These are phyloP conservation scores for Fusarium armeniacum DNA, from an alignment of 2,329 filamentous ascomycete genomes.

Conservation along the genomic window DNA sequence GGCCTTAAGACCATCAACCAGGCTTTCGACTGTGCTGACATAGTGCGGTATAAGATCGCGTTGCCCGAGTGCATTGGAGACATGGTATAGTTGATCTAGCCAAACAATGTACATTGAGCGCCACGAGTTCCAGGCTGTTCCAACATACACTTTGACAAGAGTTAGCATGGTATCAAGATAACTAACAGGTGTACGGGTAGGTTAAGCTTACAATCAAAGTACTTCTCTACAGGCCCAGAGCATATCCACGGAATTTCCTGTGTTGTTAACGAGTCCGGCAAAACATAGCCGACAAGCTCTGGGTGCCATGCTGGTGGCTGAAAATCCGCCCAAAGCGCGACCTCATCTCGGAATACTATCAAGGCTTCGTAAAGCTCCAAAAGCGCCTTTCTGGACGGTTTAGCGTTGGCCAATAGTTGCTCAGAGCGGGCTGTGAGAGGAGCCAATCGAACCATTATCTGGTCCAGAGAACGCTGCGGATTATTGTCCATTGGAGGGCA, in stretches of 20 bases:
- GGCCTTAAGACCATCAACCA: background rate
- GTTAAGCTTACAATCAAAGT: constrained; percentile 7
- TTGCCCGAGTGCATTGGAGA: constrained; percentile 6
- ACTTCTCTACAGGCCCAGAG: constrained; percentile 14
- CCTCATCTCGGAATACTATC: background rate
- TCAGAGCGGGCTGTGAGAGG: constrained; percentile 15
- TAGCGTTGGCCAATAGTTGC: background rate
- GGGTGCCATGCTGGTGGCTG: constrained; percentile 7
- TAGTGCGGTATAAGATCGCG: constrained; percentile 2
- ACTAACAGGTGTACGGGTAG: rapidly evolving
- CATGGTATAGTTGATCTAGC: constrained; percentile 18
- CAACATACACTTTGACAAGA: constrained; percentile 1
- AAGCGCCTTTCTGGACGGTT: background rate
- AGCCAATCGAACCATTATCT: constrained; percentile 14
- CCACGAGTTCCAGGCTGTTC: constrained; percentile 25
- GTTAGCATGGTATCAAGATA: background rate
- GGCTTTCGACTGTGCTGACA: background rate
- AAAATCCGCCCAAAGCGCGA: constrained; percentile 12
- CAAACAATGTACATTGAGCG: constrained; percentile 16
- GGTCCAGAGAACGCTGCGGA: constrained; percentile 12
- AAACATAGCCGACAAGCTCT: constrained; percentile 11
- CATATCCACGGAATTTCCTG: background rate
- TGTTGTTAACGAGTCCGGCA: background rate
- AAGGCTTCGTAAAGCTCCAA: background rate
- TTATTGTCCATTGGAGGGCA: constrained; percentile 9